Conservation (phyloP, 2,329 filamentous ascomycete genomes). For the Sordariomycetes sp. region DNA sequence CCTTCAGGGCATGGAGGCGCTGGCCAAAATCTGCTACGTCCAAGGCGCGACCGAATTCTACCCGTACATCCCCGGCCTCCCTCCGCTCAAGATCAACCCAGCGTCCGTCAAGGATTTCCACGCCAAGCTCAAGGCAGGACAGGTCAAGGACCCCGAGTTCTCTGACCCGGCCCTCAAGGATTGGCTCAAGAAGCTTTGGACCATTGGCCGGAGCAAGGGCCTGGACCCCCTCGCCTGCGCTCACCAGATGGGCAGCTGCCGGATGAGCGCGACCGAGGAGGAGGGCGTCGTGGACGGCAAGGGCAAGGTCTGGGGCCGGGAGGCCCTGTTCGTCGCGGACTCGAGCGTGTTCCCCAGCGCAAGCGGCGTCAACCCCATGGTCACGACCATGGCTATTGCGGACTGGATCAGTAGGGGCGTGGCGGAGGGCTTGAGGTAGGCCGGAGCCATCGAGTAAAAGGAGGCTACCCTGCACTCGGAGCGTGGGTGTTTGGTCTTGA, state of each 20-base stretch:
- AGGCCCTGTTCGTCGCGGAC: conserved; percentile 62
- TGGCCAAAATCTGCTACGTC: conserved; percentile 70
- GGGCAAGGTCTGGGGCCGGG: conserved; percentile 56
- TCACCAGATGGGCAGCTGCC: conserved; percentile 73
- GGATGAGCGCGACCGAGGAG: conserved; percentile 51
- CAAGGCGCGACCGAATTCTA: conserved; percentile 75
- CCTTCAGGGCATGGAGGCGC: conserved; percentile 60
- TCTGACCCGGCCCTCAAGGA: conserved; percentile 50
- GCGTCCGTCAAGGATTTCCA: conserved; percentile 2
- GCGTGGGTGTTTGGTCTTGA: not conserved
- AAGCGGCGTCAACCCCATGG: conserved; percentile 75
- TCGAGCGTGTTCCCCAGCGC: conserved; percentile 69
- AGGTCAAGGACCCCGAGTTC: conserved; percentile 30
- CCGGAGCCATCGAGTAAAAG: not conserved
- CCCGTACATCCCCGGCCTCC: conserved; percentile 50
- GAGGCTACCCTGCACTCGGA: not conserved
- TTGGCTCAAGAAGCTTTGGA: conserved; percentile 47
- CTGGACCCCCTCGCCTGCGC: conserved; percentile 54
- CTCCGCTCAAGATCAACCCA: conserved; percentile 29
- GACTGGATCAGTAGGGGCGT: conserved; percentile 55
- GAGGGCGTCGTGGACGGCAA: conserved; percentile 49
- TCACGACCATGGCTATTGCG: conserved; percentile 64
- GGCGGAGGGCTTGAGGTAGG: conserved; percentile 35
- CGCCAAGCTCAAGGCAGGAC: conserved; percentile 6
- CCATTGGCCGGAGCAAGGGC: conserved; percentile 39